Evolutionary conservation across 129 eudicot genomes (phyloP), one percentile per base, ranked within the genome.

Genomic region (Helianthus tuberosus): DNA sequence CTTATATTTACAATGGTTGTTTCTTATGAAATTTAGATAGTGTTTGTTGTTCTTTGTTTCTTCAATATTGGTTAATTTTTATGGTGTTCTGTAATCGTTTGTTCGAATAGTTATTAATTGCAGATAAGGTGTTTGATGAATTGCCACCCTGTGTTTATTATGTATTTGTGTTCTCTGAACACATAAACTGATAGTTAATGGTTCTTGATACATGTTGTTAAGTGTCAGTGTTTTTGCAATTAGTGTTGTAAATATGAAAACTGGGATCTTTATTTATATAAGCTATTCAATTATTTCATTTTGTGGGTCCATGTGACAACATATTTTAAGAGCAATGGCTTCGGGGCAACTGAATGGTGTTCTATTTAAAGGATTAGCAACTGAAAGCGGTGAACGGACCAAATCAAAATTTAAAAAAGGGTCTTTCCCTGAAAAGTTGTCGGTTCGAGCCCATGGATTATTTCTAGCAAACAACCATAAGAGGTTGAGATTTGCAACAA

Each of bases 331-430:
- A 16, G 25, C 60, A 41, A 86, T 83, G 91, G 79, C 84, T 55
- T 73, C 72, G 64, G 82, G 84, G 52, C 85, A 86, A 76, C 81
- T 91, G 74, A 77, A 55, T 71, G 78, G 77, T 68, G 79, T 77
- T 38, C 60, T 82, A 58, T 68, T 68, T 51, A 51, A 78, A 51
- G 83, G 79, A 49, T 38, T 83, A 71, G 53, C 72, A 64, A 64
- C 51, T 11, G 67, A 43, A 51, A 77, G 73, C 53, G 79, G 79
- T 76, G 82, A 75, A 73, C 14, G 72, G 77, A 69, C 64, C 64
- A 72, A 69, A 54, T 51, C 5, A 39, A 79, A 79, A 14, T 44
- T 32, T 16, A 69, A 59, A 61, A 55, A 77, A 52, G 51, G 71
- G 69, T 76, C 76, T 74, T 64, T 65, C 43, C 68, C 65, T 7